These are phyloP conservation scores for Ophiobolus disseminans DNA, from an alignment of 2,329 filamentous ascomycete species.

Conservation along the genomic window DNA sequence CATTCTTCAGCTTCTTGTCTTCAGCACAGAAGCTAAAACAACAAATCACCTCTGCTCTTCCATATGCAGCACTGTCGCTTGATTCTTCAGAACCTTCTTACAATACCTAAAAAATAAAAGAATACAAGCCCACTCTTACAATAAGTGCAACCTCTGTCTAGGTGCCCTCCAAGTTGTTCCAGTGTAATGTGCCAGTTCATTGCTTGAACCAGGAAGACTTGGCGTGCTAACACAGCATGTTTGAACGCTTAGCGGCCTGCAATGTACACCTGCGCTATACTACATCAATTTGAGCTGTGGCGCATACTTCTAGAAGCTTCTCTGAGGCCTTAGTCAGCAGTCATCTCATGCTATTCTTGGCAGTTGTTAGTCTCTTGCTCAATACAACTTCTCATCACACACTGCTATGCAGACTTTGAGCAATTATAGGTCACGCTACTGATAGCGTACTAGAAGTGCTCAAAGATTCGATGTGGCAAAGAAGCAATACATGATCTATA, in stretches of 20 bases:
- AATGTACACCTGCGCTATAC: not conserved
- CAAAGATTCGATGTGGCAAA: too few species aligned
- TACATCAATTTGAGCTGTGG: not conserved
- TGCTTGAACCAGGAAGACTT: not conserved
- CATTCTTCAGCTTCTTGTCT: too few species aligned
- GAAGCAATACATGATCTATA: too few species aligned
- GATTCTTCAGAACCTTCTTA: not conserved
- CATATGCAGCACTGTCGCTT: not conserved
- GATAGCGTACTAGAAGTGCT: too few species aligned
- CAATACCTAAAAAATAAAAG: not conserved
- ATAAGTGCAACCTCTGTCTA: not conserved
- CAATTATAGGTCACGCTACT: too few species aligned
- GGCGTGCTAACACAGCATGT: not conserved
- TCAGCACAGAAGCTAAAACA: not conserved
- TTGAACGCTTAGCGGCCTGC: not conserved
- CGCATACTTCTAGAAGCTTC: not conserved
- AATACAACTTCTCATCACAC: too few species aligned
- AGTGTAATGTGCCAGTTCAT: not conserved
- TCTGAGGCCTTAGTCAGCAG: too few species aligned
- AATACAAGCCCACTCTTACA: not conserved
- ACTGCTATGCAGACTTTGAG: too few species aligned
- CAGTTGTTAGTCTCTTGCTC: too few species aligned
- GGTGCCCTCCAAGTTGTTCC: not conserved
- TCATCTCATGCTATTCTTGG: too few species aligned
- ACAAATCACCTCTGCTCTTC: not conserved